Conservation (phyloP, 176 grass and related monocot genomes). For the Carex parvula region DNA sequence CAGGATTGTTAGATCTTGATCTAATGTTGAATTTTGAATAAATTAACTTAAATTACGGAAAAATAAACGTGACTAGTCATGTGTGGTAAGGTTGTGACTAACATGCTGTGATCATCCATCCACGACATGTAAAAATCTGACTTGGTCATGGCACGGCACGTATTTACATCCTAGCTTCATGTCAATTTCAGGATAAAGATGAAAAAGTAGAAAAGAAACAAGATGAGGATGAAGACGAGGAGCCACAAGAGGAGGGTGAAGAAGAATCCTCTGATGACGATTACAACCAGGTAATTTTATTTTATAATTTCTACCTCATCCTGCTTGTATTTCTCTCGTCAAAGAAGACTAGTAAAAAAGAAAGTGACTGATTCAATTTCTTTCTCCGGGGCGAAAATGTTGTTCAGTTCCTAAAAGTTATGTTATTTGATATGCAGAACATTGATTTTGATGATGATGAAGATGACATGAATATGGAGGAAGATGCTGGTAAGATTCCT, state of each 20-base stretch:
- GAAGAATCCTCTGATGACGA: constrained; percentile 39
- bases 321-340: no score
- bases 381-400: no score
- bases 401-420: not conserved
- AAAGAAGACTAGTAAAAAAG: no score
- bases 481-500: constrained; percentile 27
- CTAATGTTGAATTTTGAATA: no score
- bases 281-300: constrained; percentile 42
- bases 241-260: constrained; percentile 20
- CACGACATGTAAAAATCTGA: no score
- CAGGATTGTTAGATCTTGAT: no score
- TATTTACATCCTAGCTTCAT: not conserved
- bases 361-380: no score
- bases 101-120: no score
- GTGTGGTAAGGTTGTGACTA: no score
- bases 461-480: constrained; percentile 48
- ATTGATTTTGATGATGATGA: constrained; percentile 52
- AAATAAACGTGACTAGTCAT: no score
- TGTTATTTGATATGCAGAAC: constrained; percentile 29
- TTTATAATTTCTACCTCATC: not conserved
- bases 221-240: constrained; percentile 36
- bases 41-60: no score
- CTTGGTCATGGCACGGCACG: no score
- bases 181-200: constrained; percentile 34
- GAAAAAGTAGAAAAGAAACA: constrained; percentile 31